Evolutionary conservation across 1,139 yeast genomes (phyloP).

Genomic region (Taiozyma onychis): DNA sequence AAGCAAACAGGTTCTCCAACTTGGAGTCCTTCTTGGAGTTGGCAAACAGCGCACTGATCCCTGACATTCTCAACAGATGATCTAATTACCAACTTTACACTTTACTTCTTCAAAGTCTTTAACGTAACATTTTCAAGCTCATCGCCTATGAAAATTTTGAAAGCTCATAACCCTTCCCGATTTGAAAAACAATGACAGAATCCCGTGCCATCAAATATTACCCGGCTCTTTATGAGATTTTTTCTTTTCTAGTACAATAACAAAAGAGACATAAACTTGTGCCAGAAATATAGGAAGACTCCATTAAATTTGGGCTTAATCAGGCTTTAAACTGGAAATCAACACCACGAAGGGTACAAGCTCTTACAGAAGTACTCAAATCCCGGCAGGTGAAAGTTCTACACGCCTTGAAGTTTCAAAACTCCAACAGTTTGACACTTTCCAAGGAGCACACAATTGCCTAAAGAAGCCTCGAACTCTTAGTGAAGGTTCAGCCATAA

Average conservation of each 20-base stretch:
- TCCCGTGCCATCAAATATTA: not conserved
- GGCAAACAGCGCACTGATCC: slow-evolving; percentile 16
- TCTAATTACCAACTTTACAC: not conserved
- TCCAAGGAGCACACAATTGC: not conserved
- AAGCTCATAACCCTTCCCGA: not conserved
- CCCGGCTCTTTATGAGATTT: slow-evolving; percentile 4
- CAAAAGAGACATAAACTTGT: not conserved
- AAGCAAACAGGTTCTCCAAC: slow-evolving; percentile 22
- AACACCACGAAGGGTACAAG: not conserved
- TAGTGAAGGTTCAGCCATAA: not conserved
- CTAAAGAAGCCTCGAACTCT: not conserved
- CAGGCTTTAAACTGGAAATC: not conserved
- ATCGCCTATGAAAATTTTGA: slow-evolving; percentile 10
- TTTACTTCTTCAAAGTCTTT: not conserved
- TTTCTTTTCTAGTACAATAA: not conserved
- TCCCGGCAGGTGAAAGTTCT: not conserved
- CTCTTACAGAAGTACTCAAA: not conserved
- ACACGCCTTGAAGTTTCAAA: not conserved
- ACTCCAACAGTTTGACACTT: not conserved
- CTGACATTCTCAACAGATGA: slow-evolving; percentile 8
- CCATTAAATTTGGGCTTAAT: not conserved
- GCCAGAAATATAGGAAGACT: not conserved
- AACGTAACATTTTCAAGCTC: slow-evolving; percentile 8
- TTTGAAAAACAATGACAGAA: not conserved
- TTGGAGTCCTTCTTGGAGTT: slow-evolving; percentile 18